Evolutionary conservation across 225 moss, liverwort and hornwort genomes (phyloP).

Genomic region (Neckera pumila): DNA sequence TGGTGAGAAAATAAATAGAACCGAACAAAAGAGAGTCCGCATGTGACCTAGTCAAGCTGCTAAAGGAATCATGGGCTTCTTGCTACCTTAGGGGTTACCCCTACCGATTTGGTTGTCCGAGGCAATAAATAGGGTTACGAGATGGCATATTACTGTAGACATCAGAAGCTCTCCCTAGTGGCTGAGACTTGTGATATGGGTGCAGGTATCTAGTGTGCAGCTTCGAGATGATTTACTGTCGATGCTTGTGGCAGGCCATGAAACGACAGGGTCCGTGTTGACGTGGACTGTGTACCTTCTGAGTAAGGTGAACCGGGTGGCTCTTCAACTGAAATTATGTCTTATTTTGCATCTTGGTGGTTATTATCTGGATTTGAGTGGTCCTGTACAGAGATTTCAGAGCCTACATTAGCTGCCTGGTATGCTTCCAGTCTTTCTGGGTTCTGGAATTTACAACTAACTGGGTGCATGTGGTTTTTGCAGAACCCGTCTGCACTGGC

Average conservation of each 20-base stretch:
- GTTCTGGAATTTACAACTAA: background rate
- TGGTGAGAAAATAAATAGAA: background rate
- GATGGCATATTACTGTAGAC: background rate
- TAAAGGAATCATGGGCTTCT: background rate
- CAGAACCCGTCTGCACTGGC: conserved; percentile 71
- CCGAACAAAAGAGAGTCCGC: background rate
- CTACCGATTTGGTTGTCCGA: background rate
- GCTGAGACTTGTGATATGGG: background rate
- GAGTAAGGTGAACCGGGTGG: conserved; percentile 50
- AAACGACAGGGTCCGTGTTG: conserved; percentile 95
- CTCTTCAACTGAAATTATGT: background rate
- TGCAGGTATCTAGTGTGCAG: conserved; percentile 87
- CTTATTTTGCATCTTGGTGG: background rate
- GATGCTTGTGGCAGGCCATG: conserved; percentile 99
- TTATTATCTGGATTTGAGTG: background rate
- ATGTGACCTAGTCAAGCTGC: background rate
- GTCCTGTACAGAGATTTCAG: background rate
- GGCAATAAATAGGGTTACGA: background rate
- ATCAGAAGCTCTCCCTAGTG: background rate
- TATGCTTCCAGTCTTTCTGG: background rate
- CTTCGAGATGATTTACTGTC: conserved; percentile 95
- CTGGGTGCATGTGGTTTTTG: background rate
- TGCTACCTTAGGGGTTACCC: background rate
- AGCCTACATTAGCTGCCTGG: background rate
- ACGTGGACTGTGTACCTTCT: conserved; percentile 98